Evolutionary conservation across 2,329 filamentous ascomycete genomes (phyloP).

Genomic region (Colletotrichum filicis): DNA sequence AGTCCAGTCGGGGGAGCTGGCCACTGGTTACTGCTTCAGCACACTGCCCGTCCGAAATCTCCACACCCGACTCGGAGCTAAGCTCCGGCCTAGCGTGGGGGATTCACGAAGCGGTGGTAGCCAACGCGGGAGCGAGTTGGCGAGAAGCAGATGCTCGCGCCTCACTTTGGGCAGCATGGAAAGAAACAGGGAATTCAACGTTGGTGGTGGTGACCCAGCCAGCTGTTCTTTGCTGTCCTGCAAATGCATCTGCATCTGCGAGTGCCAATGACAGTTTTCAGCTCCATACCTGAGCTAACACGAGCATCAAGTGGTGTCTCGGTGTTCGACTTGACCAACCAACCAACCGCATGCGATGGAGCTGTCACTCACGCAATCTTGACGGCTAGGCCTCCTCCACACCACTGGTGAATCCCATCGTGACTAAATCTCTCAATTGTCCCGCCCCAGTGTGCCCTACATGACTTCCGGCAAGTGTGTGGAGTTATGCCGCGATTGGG

Average conservation of each 20-base stretch:
- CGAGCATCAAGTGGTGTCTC: background rate
- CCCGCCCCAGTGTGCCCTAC: too few species aligned
- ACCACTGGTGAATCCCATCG: too few species aligned
- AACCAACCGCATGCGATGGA: background rate
- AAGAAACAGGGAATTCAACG: background rate
- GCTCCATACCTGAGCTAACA: background rate
- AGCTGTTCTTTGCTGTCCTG: background rate
- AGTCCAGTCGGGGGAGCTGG: background rate
- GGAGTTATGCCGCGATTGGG: background rate
- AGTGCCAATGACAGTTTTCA: background rate
- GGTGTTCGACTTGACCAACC: too few species aligned
- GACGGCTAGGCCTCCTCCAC: too few species aligned
- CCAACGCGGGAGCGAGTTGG: background rate
- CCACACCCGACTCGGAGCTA: conserved; percentile 17
- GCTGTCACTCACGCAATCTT: background rate
- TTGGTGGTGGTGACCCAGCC: too few species aligned
- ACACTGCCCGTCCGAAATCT: background rate
- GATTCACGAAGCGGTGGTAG: background rate
- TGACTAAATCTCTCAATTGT: too few species aligned
- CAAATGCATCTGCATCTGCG: background rate
- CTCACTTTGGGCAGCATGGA: background rate
- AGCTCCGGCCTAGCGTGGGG: conserved; percentile 20
- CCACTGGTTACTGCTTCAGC: background rate
- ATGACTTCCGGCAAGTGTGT: background rate
- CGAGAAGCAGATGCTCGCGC: background rate